Evolutionary conservation across 495 filamentous ascomycete genomes (phyloP), one percentile per base, ranked within the genome.

Genomic region (Cladorrhinum samala): DNA sequence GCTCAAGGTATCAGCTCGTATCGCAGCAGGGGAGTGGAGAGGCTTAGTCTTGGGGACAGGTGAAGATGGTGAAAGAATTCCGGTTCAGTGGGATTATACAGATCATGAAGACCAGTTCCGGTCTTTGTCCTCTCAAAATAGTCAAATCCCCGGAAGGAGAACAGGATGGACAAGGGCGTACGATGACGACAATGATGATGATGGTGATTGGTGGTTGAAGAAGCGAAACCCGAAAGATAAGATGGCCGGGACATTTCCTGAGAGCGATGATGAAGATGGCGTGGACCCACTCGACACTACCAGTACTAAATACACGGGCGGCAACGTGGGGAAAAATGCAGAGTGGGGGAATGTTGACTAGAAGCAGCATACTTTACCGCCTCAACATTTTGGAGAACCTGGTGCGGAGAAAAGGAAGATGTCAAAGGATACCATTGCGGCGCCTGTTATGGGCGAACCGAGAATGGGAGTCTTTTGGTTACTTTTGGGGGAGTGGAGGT

Each of bases 1-100:
- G 74, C 75, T 95, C 7, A 81, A 81, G 46, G 86, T 95, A 24
- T 88, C 90, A 2, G 83, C 86, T 0, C 81, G 79, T 36, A 87
- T 94, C 55, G 77, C 81, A 0, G 79, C 83, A 18, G 86, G 83
- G 3, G 78, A 80, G 56, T 78, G 77, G 76, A 64, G 72, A 27
- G 79, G 77, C 16, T 44, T 78, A 8, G 63, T 79, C 1, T 74
- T 73, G 33, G 77, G 76, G 5, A 57, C 65, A 24, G 72, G 69
- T 11, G 77, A 79, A 52, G 50, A 58, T 16, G 78, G 76, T 4
- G 75, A 79, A 52, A 60, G 62, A 59, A 78, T 82, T 18, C 72
- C 74, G 2, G 77, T 78, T 8, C 66, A 75, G 25, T 83, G 80
- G 80, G 78, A 83, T 52, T 76, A 70, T 46, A 73, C 68, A 2